phyloP scores from a whole-genome alignment of 768 basidiomycete genomes.

The Kwoniella sp. region DNA sequence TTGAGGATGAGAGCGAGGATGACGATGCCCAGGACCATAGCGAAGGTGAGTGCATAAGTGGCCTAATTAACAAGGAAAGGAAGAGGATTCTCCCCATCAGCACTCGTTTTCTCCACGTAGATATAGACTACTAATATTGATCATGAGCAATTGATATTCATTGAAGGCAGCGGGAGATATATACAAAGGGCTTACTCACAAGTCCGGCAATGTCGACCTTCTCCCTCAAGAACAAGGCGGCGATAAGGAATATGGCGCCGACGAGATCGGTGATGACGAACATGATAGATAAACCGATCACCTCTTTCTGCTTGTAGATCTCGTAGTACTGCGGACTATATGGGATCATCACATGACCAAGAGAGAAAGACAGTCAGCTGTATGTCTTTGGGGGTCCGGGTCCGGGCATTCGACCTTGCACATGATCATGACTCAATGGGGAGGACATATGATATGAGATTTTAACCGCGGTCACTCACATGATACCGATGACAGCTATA shows the following conservation, averaged over 20 bases:
- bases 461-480: too few relatives aligned
- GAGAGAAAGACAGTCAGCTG: not conserved
- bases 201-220: constrained; percentile 68
- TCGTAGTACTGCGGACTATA: constrained; percentile 71
- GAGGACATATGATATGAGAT: too few relatives aligned
- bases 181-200: constrained; percentile 48
- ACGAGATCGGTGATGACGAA: constrained; percentile 72
- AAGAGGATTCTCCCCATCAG: not conserved
- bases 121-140: too few relatives aligned
- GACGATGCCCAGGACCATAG: constrained; percentile 59
- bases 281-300: constrained; percentile 65
- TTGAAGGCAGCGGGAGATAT: too few relatives aligned
- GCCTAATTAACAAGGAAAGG: constrained; percentile 1
- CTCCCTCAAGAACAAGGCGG: constrained; percentile 68
- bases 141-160: too few relatives aligned
- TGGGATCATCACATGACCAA: too few relatives aligned
- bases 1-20: constrained; percentile 68
- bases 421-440: too few relatives aligned
- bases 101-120: not conserved
- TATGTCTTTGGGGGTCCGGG: too few relatives aligned
- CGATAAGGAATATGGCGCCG: constrained; percentile 70
- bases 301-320: constrained; percentile 64
- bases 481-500: constrained; percentile 61
- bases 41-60: constrained; percentile 10
- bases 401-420: too few relatives aligned